These are phyloP conservation scores for Boletus subcaerulescens DNA, from an alignment of 768 basidiomycete species.

Conservation along the genomic window DNA sequence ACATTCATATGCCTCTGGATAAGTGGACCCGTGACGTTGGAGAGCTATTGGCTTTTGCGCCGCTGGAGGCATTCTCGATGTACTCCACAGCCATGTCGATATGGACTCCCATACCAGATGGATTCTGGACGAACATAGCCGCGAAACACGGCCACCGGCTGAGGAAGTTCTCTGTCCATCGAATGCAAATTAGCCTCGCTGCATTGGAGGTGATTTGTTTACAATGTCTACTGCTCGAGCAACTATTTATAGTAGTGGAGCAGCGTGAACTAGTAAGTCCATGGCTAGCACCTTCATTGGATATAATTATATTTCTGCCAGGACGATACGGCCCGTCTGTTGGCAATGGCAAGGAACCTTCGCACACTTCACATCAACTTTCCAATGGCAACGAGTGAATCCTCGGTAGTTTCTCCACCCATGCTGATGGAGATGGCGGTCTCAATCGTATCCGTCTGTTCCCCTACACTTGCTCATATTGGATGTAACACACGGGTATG, in stretches of 20 bases:
- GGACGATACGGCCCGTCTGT: slow-evolving; percentile 25
- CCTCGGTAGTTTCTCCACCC: slow-evolving; percentile 10
- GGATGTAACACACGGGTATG: slow-evolving; percentile 70
- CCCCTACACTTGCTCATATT: slow-evolving; percentile 52
- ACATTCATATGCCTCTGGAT: slow-evolving; percentile 34
- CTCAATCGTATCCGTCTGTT: slow-evolving; percentile 48
- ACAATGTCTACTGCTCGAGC: slow-evolving; percentile 51
- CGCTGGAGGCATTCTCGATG: slow-evolving; percentile 60
- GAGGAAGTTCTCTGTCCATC: slow-evolving; percentile 57
- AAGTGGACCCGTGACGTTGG: slow-evolving; percentile 46
- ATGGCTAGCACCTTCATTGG: not conserved
- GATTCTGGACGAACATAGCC: slow-evolving; percentile 53
- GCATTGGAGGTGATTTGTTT: slow-evolving; percentile 54
- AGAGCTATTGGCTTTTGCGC: slow-evolving; percentile 44
- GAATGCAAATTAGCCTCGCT: slow-evolving; percentile 52
- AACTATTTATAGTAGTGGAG: slow-evolving; percentile 61
- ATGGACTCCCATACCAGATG: slow-evolving; percentile 39
- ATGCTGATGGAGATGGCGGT: slow-evolving; percentile 37
- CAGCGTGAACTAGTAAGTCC: slow-evolving; percentile 42
- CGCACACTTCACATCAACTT: slow-evolving; percentile 62
- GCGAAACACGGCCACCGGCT: slow-evolving; percentile 50
- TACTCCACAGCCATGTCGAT: slow-evolving; percentile 48
- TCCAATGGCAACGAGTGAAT: slow-evolving; percentile 26
- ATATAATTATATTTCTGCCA: slow-evolving; percentile 1
- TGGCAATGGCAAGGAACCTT: slow-evolving; percentile 47